Conservation (phyloP, 1,139 yeast genomes). For the Hemisphaericaspora subhashii region DNA sequence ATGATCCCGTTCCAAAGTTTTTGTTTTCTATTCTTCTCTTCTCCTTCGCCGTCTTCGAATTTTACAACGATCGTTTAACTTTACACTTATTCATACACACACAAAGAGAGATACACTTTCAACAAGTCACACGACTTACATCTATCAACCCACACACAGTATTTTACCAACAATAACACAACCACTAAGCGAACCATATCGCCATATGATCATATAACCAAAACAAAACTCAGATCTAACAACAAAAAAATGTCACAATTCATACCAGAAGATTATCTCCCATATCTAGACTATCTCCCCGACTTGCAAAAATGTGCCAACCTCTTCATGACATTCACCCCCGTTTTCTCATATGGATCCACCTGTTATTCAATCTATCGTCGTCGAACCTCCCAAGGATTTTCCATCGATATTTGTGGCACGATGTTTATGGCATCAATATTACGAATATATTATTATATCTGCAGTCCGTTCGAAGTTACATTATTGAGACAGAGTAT, state of each 20-base stretch:
- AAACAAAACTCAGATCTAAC: too few relatives aligned
- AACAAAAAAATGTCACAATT: conserved; percentile 11
- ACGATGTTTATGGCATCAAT: conserved; percentile 83
- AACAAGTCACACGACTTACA: too few relatives aligned
- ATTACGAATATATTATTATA: conserved; percentile 71
- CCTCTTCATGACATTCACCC: conserved; percentile 64
- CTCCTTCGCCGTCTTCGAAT: too few relatives aligned
- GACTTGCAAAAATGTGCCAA: conserved; percentile 44
- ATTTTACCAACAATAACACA: too few relatives aligned
- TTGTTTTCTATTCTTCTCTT: too few relatives aligned
- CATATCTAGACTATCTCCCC: conserved; percentile 13
- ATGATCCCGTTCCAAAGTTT: too few relatives aligned
- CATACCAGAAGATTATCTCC: conserved; percentile 20
- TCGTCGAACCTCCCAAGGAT: conserved; percentile 69
- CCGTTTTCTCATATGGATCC: conserved; percentile 82
- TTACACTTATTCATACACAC: too few relatives aligned
- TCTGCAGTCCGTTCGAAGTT: conserved; percentile 76
- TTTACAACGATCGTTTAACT: too few relatives aligned
- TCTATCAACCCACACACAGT: too few relatives aligned
- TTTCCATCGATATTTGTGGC: conserved; percentile 85
- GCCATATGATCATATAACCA: neutral
- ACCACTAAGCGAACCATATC: too few relatives aligned
- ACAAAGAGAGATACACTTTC: too few relatives aligned
- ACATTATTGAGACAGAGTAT: conserved; percentile 74
- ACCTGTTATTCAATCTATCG: conserved; percentile 69